A percentile compares a stretch with the other conserved stretches of the same genome.
These are phyloP conservation scores for Nakazawaea ambrosiae DNA, from an alignment of 805 yeast species.

Conservation along the genomic window DNA sequence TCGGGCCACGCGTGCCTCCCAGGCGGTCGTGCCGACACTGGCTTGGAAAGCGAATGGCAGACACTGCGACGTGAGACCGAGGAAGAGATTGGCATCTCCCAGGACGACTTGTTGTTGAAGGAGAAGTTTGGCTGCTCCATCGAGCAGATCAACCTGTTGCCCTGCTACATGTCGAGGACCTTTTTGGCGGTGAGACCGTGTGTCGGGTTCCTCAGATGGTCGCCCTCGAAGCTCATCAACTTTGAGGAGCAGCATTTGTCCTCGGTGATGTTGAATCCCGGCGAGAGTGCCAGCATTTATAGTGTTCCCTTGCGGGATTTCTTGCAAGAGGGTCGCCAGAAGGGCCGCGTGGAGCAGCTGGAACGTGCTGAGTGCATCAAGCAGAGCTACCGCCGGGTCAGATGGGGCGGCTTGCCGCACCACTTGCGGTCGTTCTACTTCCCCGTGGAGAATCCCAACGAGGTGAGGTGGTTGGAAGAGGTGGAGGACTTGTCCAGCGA, in stretches of 20 bases:
- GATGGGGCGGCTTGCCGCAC: conserved; percentile 75
- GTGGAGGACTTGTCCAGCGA: conserved; percentile 55
- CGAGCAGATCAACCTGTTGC: conserved; percentile 57
- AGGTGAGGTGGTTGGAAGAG: conserved; percentile 57
- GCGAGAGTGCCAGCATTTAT: conserved; percentile 66
- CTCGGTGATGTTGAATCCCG: conserved; percentile 54
- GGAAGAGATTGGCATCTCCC: conserved; percentile 78
- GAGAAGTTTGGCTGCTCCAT: conserved; percentile 46
- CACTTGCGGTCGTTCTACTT: conserved; percentile 54
- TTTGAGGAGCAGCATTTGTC: conserved; percentile 24
- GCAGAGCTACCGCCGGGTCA: conserved; percentile 28
- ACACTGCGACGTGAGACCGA: conserved; percentile 78
- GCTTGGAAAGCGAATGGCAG: conserved; percentile 57
- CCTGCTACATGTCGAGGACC: conserved; percentile 77
- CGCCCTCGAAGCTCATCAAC: conserved; percentile 19
- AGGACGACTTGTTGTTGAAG: conserved; percentile 35
- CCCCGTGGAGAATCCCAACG: conserved; percentile 45
- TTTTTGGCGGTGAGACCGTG: conserved; percentile 80
- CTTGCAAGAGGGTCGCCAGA: conserved; percentile 25
- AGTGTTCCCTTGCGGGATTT: conserved; percentile 66
- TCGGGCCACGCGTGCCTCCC: conserved; percentile 92
- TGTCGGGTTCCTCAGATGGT: conserved; percentile 51
- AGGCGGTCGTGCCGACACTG: conserved; percentile 83
- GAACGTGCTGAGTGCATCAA: conserved; percentile 26
- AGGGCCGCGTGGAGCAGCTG: conserved; percentile 11